These are phyloP conservation scores for Podaxis mareebaensis DNA, from an alignment of 768 basidiomycete genomes.

Conservation along the genomic window DNA sequence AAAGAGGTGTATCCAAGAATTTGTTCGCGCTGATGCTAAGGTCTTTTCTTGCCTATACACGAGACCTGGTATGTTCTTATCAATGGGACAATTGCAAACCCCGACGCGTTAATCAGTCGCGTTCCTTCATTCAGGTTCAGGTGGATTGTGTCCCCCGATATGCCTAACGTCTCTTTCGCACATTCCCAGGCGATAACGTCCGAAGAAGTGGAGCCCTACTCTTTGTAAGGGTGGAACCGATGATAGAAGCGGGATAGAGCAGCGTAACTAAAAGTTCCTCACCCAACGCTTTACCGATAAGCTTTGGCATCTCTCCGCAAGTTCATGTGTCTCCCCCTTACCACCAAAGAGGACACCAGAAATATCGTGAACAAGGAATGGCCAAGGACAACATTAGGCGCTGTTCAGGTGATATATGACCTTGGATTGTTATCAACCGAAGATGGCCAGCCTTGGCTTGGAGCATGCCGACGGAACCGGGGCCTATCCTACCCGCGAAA, in stretches of 20 bases:
- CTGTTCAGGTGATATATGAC: conserved; percentile 4
- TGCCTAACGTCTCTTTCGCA: not conserved
- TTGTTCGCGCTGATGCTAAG: too few relatives aligned
- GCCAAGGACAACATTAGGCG: not conserved
- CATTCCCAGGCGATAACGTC: conserved; percentile 12
- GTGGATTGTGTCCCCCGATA: too few relatives aligned
- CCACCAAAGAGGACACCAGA: conserved; percentile 8
- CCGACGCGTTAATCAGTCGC: too few relatives aligned
- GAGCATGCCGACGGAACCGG: conserved; percentile 7
- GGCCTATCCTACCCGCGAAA: conserved; percentile 10
- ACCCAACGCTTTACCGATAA: conserved; percentile 11
- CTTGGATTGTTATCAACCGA: conserved; percentile 8
- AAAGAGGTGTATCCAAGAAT: too few relatives aligned
- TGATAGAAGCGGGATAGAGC: not conserved
- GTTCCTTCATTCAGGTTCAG: too few relatives aligned
- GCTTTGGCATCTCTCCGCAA: conserved; percentile 6
- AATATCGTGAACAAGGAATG: conserved; percentile 14
- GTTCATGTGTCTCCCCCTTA: conserved; percentile 8
- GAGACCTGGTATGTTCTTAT: too few relatives aligned
- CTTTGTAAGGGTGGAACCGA: not conserved
- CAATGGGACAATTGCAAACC: too few relatives aligned
- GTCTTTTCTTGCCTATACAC: too few relatives aligned
- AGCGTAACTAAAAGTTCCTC: not conserved
- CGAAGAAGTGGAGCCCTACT: not conserved
- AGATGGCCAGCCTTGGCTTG: conserved; percentile 12